Base-by-base conservation (phyloP, 768 basidiomycete species). In the Steccherinum ochraceum region DNA sequence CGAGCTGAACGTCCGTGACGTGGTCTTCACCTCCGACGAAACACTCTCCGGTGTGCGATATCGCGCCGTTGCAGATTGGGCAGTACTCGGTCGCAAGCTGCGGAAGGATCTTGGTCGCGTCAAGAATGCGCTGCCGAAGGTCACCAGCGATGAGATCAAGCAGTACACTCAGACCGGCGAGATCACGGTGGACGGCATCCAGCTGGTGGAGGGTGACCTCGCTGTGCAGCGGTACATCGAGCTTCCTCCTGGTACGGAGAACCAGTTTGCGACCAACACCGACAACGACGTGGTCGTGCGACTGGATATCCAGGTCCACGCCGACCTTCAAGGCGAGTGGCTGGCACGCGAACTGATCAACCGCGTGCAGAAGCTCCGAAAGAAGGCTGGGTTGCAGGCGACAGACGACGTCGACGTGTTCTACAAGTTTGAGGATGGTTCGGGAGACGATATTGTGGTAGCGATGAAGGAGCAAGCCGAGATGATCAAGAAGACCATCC, bases 241-340 rank as follows among this genome's bases (percentile, higher is more conserved):
- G 60, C 72, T 90, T 0, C 86, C 82, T 11, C 77, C 82, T 60
- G 79, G 61, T 23, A 58, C 60, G 30, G 65, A 35, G 54, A 76
- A 44, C 27, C 83, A 84, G 56, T 86, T 80, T 57, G 82, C 84
- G 40, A 91, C 88, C 24, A 84, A 93, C 55, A 92, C 93, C 19
- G 91, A 98, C 69, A 89, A 87, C 61, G 93, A 98, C 58, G 93
- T 97, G 47, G 94, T 96, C 45, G 79, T 98, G 54, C 78, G 95
- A 44, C 81, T 99, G 39, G 96, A 99, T 68, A 81, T 92, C 49
- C 83, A 87, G 64, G 78, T 86, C 43, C 89, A 96, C 60, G 78
- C 86, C 0, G 92, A 97, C 55, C 78, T 98, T 41, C 81, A 85
- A 66, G 75, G 81, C 46, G 89, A 97, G 72, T 93, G 91, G 75